Conservation (phyloP, 768 basidiomycete genomes). For the Tephrocybe rancida region DNA sequence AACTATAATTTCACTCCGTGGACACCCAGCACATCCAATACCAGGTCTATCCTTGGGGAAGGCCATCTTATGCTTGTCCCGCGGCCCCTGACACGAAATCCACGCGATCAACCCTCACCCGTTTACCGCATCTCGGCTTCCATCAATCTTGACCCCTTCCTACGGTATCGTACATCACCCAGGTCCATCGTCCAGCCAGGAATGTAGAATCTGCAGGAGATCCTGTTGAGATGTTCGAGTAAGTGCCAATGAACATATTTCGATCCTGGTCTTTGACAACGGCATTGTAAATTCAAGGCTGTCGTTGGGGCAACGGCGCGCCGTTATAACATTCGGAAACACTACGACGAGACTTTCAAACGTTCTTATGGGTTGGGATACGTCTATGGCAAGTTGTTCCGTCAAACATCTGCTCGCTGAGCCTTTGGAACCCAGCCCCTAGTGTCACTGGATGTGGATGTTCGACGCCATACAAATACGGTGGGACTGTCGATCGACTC, state of each 20-base stretch:
- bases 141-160: conserved; percentile 49
- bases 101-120: conserved; percentile 18
- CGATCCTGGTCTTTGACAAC: neutral
- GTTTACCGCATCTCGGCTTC: conserved; percentile 44
- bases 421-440: neutral
- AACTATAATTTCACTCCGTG: conserved; percentile 43
- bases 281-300: conserved; percentile 32
- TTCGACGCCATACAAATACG: conserved; percentile 35
- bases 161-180: conserved; percentile 45
- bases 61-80: conserved; percentile 37
- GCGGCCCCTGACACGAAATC: conserved; percentile 17
- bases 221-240: conserved; percentile 41
- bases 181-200: conserved; percentile 30
- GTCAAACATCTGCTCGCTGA: neutral
- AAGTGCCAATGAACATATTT: conserved; percentile 7
- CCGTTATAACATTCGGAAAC: conserved; percentile 42
- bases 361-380: conserved; percentile 34
- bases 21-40: conserved; percentile 21
- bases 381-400: conserved; percentile 29
- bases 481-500: conserved; percentile 47
- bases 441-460: conserved; percentile 46
- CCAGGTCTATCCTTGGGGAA: neutral
- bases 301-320: conserved; percentile 42
- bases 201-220: conserved; percentile 32
- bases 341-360: conserved; percentile 40